A percentile compares a stretch with the other conserved stretches of the same genome.
phyloP scores from a whole-genome alignment of 106 monocot genomes.

The Allium fistulosum region DNA sequence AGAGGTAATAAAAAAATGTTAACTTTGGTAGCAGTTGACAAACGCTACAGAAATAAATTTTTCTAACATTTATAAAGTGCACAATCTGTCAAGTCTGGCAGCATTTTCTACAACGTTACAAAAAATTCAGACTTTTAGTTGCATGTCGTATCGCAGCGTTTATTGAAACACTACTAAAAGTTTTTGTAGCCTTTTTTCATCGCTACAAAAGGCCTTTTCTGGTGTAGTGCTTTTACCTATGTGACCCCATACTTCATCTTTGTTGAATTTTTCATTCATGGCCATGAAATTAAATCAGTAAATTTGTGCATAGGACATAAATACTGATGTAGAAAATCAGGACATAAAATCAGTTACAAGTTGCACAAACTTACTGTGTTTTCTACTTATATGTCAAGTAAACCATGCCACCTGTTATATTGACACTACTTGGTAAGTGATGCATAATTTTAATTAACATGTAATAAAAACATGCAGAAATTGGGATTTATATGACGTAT shows the following conservation, averaged over 20 bases:
- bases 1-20: no score
- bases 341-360: neutral
- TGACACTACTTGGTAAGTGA: neutral
- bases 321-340: slow-evolving; percentile 7
- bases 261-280: slow-evolving; percentile 61
- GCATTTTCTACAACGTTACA: no score
- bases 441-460: neutral
- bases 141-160: no score
- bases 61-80: no score
- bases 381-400: neutral
- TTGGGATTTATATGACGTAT: no score
- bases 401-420: neutral
- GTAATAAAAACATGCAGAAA: neutral
- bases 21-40: no score
- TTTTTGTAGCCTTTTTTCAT: no score
- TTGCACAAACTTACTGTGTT: neutral
- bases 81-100: no score
- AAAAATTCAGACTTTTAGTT: no score
- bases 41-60: no score
- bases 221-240: slow-evolving; percentile 37
- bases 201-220: no score
- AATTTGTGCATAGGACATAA: slow-evolving; percentile 10
- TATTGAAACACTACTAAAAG: no score
- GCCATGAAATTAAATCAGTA: slow-evolving; percentile 44
- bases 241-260: slow-evolving; percentile 46